Evolutionary conservation across 1,284 basidiomycete genomes (phyloP).

Genomic region (Fistulinella staudtii): DNA sequence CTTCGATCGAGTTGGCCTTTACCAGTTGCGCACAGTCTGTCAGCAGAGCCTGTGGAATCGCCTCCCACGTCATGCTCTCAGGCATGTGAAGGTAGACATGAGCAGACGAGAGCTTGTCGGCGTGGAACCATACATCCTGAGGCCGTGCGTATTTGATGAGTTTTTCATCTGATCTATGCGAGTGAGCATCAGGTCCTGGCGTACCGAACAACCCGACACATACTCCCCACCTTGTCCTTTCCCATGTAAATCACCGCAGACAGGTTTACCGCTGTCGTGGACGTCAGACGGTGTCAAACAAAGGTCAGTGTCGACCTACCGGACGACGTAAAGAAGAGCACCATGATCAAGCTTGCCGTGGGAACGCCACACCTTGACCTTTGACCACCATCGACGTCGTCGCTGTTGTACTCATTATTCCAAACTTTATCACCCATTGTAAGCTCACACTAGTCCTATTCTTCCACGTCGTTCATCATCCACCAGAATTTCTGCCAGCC

Average conservation of each 20-base stretch:
- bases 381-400: conserved; percentile 7
- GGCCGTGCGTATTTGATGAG: conserved; percentile 90
- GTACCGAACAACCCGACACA: conserved; percentile 28
- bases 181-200: conserved; percentile 11
- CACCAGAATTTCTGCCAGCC: background rate
- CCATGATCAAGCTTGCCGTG: conserved; percentile 42
- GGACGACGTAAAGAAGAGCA: conserved; percentile 67
- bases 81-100: conserved; percentile 93
- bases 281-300: background rate
- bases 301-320: conserved; percentile 34
- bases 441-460: background rate
- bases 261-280: conserved; percentile 48
- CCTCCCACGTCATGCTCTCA: conserved; percentile 79
- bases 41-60: conserved; percentile 76
- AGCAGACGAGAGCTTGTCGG: conserved; percentile 90
- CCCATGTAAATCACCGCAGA: conserved; percentile 89
- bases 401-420: background rate
- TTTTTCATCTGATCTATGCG: conserved; percentile 72
- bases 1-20: conserved; percentile 97
- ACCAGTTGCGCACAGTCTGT: conserved; percentile 91
- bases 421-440: conserved; percentile 5
- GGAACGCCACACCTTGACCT: conserved; percentile 2
- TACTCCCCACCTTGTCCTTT: conserved; percentile 94
- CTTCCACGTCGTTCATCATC: conserved; percentile 1
- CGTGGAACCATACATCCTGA: conserved; percentile 78